Conservation (phyloP, 257 asterid species). For the Solanum dulcamara region DNA sequence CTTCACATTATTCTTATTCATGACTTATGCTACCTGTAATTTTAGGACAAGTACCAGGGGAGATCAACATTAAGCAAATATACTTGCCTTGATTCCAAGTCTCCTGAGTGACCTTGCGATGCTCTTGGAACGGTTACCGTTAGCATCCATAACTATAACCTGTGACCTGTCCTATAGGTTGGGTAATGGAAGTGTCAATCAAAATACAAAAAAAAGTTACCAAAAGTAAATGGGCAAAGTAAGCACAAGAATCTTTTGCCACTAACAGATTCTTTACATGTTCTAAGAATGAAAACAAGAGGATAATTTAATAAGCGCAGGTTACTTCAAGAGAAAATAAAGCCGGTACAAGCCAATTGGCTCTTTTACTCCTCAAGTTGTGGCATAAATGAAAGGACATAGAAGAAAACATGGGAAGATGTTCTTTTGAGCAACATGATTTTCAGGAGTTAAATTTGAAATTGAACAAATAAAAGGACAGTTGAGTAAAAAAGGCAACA, state of each 20-base stretch:
- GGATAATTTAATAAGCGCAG: not conserved
- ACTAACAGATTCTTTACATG: not conserved
- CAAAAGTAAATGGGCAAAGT: not conserved
- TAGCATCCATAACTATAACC: conserved; percentile 85
- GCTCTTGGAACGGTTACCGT: conserved; percentile 74
- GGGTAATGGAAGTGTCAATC: not conserved
- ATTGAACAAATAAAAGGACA: not conserved
- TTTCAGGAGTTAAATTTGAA: not conserved
- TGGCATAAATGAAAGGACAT: not conserved
- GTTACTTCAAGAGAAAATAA: not conserved
- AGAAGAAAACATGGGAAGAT: not conserved
- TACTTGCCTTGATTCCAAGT: conserved; percentile 78
- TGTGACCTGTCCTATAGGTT: conserved; percentile 59
- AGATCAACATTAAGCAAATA: not conserved
- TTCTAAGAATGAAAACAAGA: not conserved
- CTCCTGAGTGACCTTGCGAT: conserved; percentile 73
- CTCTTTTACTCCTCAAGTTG: not conserved
- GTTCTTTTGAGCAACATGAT: not conserved
- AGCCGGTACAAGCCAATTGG: not conserved
- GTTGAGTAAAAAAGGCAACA: not conserved
- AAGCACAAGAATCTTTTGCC: not conserved
- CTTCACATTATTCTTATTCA: not conserved
- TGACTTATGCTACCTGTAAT: not conserved
- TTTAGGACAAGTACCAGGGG: not conserved
- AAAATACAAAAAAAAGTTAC: not conserved